Percentiles rank a stretch among this genome's conserved stretches.
Evolutionary conservation across 345 rosid species (phyloP).

Genomic region (Pistacia integerrima): DNA sequence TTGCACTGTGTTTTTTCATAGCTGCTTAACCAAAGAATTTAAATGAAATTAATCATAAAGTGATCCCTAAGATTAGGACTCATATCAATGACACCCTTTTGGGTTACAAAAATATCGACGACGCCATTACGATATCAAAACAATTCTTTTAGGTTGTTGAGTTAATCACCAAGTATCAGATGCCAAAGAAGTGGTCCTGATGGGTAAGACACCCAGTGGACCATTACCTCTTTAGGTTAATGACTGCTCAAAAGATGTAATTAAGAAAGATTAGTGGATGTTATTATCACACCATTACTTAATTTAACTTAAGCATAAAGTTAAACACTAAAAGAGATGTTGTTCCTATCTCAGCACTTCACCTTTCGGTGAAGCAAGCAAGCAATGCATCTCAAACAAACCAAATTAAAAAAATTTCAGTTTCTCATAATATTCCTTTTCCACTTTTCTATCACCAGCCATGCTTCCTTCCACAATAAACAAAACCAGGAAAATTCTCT

Average conservation of each 20-base stretch:
- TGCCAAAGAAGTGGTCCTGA: slow-evolving; percentile 23
- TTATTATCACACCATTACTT: slow-evolving; percentile 20
- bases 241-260: background rate
- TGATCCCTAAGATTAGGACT: too few species aligned
- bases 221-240: background rate
- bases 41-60: slow-evolving; percentile 11
- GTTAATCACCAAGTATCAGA: background rate
- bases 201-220: background rate
- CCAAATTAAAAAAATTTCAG: background rate
- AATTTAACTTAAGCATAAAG: slow-evolving; percentile 17
- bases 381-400: background rate
- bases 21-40: background rate
- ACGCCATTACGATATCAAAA: too few species aligned
- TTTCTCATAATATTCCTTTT: background rate
- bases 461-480: background rate
- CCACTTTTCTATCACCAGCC: background rate
- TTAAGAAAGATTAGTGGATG: slow-evolving; percentile 7
- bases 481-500: background rate
- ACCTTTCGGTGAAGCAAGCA: slow-evolving; percentile 9
- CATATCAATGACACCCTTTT: too few species aligned
- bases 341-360: slow-evolving; percentile 26
- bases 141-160: background rate
- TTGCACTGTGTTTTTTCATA: too few species aligned
- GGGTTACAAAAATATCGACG: too few species aligned
- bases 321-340: slow-evolving; percentile 21